These are phyloP conservation scores for Penicillium subrubescens DNA, from an alignment of 495 filamentous ascomycete species.

Conservation along the genomic window DNA sequence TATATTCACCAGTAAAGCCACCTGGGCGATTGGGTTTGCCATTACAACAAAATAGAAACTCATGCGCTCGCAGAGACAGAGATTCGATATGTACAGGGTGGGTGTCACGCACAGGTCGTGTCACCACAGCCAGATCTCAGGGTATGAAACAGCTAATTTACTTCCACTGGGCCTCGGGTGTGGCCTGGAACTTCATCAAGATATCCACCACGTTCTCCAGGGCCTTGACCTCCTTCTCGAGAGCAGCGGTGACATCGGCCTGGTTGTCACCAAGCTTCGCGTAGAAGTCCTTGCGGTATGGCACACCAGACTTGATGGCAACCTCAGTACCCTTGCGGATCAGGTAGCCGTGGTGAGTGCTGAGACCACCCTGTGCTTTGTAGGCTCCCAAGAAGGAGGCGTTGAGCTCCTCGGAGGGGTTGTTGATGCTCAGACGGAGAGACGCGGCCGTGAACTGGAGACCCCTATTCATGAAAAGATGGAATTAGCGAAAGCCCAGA, in stretches of 20 bases:
- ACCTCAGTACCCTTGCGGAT: constrained; percentile 76
- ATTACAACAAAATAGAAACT: constrained; percentile 15
- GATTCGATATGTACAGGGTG: constrained; percentile 38
- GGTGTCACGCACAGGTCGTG: not conserved
- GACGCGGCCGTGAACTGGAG: constrained; percentile 89
- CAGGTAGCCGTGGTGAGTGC: constrained; percentile 7
- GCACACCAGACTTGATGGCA: constrained; percentile 88
- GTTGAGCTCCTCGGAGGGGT: constrained; percentile 71
- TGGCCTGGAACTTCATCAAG: constrained; percentile 70
- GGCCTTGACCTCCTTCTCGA: constrained; percentile 70
- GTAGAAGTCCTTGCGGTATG: constrained; percentile 91
- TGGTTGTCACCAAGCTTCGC: constrained; percentile 72
- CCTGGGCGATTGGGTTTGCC: not conserved
- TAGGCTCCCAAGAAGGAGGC: constrained; percentile 87
- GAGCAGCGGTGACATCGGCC: constrained; percentile 56
- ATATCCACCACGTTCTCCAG: constrained; percentile 75
- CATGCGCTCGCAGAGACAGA: constrained; percentile 21
- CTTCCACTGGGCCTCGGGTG: constrained; percentile 70
- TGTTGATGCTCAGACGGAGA: constrained; percentile 72
- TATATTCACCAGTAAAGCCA: not conserved
- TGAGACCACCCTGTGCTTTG: constrained; percentile 13
- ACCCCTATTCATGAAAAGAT: constrained; percentile 54
- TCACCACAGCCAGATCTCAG: not conserved
- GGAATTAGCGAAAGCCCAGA: not conserved
- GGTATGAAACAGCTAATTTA: not conserved